These are phyloP conservation scores for Xylaria arbuscula DNA, from an alignment of 2,329 filamentous ascomycete species.

Conservation along the genomic window DNA sequence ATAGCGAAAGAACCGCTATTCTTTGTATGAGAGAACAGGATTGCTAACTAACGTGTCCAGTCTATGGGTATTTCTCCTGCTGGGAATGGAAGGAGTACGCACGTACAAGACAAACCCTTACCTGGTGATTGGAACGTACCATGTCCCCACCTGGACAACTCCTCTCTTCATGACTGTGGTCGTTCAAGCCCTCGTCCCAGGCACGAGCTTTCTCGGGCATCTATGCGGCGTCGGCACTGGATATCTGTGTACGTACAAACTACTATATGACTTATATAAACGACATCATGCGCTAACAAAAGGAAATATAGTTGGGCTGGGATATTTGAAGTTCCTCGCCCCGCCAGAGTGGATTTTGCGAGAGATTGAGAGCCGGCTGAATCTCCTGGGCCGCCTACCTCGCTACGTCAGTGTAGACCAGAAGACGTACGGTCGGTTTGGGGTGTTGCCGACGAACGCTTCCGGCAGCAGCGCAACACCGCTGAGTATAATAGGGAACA, in stretches of 20 bases:
- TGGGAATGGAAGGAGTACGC: slow-evolving; percentile 86
- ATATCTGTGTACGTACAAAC: slow-evolving; percentile 76
- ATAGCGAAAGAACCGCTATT: background rate
- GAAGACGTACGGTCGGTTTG: slow-evolving; percentile 94
- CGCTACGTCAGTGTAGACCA: slow-evolving; percentile 96
- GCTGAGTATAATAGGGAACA: slow-evolving; percentile 71
- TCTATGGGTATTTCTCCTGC: slow-evolving; percentile 90
- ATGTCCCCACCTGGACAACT: slow-evolving; percentile 92
- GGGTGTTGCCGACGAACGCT: slow-evolving; percentile 76
- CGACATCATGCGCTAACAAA: slow-evolving; percentile 15
- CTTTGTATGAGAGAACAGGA: slow-evolving; percentile 2
- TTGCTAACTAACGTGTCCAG: slow-evolving; percentile 59
- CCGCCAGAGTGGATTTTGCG: slow-evolving; percentile 89
- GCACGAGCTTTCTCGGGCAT: slow-evolving; percentile 87
- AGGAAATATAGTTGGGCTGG: slow-evolving; percentile 73
- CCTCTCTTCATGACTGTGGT: slow-evolving; percentile 82
- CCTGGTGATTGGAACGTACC: slow-evolving; percentile 69
- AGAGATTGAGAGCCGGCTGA: slow-evolving; percentile 89
- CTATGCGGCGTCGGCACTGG: slow-evolving; percentile 85
- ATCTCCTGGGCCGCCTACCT: slow-evolving; percentile 83
- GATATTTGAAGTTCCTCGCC: slow-evolving; percentile 88
- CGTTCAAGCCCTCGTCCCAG: slow-evolving; percentile 79
- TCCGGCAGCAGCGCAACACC: slow-evolving; percentile 58
- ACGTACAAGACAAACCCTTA: slow-evolving; percentile 84
- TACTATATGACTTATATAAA: background rate